A percentile compares a stretch with the other conserved stretches of the same genome.
Evolutionary conservation across 2,329 filamentous ascomycete genomes (phyloP).

Genomic region (Zasmidium angulare): DNA sequence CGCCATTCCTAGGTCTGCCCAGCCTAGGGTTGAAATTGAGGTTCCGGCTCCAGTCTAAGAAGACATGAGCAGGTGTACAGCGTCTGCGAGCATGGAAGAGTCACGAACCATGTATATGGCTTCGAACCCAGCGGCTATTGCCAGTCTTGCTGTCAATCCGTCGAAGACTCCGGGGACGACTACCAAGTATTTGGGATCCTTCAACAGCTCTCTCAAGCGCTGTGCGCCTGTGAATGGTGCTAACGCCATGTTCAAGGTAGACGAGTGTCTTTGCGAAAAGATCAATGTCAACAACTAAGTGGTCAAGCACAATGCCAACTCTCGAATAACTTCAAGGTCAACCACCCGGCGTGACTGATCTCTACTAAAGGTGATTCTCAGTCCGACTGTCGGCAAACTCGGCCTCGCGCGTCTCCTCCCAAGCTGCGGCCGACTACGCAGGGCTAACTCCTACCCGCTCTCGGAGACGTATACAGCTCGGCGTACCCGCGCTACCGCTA

Average conservation of each 20-base stretch:
- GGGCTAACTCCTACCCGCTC: neutral
- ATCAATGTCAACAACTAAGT: no score
- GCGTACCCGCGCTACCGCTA: no score
- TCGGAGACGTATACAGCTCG: no score
- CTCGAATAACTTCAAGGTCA: no score
- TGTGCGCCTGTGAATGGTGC: conserved; percentile 6
- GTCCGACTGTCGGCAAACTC: neutral
- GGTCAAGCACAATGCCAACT: no score
- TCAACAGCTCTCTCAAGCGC: conserved; percentile 13
- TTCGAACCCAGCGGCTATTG: conserved; percentile 50
- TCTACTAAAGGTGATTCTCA: neutral
- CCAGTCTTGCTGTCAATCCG: conserved; percentile 60
- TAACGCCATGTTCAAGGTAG: conserved; percentile 5
- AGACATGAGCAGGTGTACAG: neutral
- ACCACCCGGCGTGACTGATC: no score
- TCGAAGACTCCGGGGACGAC: conserved; percentile 65
- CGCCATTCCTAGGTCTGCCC: conserved; percentile 23
- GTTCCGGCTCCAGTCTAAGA: conserved; percentile 26
- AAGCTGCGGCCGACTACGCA: neutral
- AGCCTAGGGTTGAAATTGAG: conserved; percentile 20
- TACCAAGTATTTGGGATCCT: conserved; percentile 40
- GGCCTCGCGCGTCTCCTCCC: neutral
- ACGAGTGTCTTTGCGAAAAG: no score
- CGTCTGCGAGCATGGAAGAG: neutral
- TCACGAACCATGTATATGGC: conserved; percentile 51